Evolutionary conservation across 2,329 filamentous ascomycete genomes (phyloP).

Genomic region (Falciphora oryzae): DNA sequence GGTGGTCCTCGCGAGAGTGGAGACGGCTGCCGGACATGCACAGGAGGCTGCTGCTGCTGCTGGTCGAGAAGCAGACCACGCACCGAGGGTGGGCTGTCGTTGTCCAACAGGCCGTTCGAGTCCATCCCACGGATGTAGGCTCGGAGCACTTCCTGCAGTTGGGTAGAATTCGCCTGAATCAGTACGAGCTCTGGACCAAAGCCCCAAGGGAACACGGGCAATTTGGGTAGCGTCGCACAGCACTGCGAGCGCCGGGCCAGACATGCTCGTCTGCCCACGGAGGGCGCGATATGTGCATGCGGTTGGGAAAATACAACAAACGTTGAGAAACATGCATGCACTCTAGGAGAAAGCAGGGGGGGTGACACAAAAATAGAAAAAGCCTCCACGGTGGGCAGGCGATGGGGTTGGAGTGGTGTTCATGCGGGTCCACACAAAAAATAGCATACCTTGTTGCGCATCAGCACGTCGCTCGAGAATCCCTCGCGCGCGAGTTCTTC

Average conservation of each 20-base stretch:
- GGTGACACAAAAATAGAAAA: neutral
- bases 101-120: constrained; percentile 37
- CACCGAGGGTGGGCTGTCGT: constrained; percentile 41
- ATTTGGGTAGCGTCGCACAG: constrained; percentile 4
- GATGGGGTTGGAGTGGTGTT: neutral
- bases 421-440: neutral
- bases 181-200: neutral
- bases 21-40: neutral
- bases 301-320: neutral
- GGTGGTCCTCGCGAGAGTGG: constrained; percentile 18
- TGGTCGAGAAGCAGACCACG: constrained; percentile 43
- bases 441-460: constrained; percentile 48
- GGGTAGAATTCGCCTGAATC: neutral
- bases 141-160: constrained; percentile 47
- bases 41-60: constrained; percentile 21
- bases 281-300: neutral
- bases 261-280: neutral
- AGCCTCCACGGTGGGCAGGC: neutral
- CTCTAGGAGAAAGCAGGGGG: neutral
- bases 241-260: neutral
- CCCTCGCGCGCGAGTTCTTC: constrained; percentile 53
- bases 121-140: constrained; percentile 58
- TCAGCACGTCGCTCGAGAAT: constrained; percentile 48
- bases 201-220: neutral
- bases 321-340: neutral